These are phyloP conservation scores for Erythrophleum fordii DNA, from an alignment of 306 rosid species.

Conservation along the genomic window DNA sequence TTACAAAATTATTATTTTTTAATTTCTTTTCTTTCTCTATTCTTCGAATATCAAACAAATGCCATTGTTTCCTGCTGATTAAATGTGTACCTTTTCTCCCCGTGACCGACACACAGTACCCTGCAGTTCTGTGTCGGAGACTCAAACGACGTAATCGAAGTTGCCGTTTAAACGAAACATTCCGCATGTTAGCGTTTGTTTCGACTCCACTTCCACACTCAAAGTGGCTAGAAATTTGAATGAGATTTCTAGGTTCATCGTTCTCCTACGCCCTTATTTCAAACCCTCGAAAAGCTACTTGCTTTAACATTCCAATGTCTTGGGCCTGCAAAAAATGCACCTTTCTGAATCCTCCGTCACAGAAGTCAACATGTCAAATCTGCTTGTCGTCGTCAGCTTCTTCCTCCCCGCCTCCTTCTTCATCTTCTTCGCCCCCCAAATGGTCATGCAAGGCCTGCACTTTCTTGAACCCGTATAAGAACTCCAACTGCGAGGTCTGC, in stretches of 20 bases:
- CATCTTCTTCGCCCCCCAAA: constrained; percentile 55
- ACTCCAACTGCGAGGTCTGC: constrained; percentile 67
- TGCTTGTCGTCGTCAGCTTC: constrained; percentile 51
- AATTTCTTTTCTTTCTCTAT: too few species aligned
- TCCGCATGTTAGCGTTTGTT: constrained; percentile 10
- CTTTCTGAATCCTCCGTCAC: constrained; percentile 68
- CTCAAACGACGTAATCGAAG: background rate
- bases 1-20: too few species aligned
- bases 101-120: background rate
- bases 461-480: constrained; percentile 70
- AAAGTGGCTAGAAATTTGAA: constrained; percentile 33
- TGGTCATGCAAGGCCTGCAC: constrained; percentile 98
- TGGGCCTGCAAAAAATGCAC: constrained; percentile 90
- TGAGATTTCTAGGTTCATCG: background rate
- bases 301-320: constrained; percentile 46
- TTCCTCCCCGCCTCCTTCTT: background rate
- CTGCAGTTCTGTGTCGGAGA: too few species aligned
- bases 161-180: background rate
- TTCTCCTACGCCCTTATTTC: background rate
- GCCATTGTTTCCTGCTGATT: too few species aligned
- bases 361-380: constrained; percentile 65
- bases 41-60: too few species aligned
- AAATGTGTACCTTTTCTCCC: background rate
- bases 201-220: background rate
- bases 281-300: constrained; percentile 44